phyloP scores from a whole-genome alignment of 371 early-diverging fungal genomes.

The Syncephalis plumigaleata region DNA sequence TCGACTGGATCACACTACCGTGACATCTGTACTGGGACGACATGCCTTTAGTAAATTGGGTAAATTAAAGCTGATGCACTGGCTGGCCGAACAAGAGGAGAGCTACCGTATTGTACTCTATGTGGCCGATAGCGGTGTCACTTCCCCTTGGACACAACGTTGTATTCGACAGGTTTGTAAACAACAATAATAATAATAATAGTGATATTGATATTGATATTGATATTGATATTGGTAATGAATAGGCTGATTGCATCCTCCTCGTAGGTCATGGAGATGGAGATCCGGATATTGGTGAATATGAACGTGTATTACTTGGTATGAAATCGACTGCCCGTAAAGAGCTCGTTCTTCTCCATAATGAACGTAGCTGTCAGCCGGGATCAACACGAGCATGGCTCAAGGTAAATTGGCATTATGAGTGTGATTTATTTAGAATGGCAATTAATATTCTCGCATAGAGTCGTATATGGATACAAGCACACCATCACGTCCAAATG shows the following conservation, averaged over 20 bases:
- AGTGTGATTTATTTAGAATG: no score
- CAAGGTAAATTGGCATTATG: conserved; percentile 22
- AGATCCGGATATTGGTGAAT: conserved; percentile 78
- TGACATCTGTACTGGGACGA: conserved; percentile 66
- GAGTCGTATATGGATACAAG: conserved; percentile 85
- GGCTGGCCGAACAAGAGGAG: conserved; percentile 92
- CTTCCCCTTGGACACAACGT: conserved; percentile 86
- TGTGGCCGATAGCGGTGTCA: conserved; percentile 82
- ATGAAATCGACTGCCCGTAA: conserved; percentile 94
- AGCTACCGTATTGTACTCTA: conserved; percentile 70
- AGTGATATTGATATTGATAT: conserved; percentile 1
- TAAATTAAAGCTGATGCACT: conserved; percentile 71
- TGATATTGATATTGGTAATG: conserved; percentile 3
- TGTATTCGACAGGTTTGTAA: conserved; percentile 74
- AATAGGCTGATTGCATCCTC: conserved; percentile 74
- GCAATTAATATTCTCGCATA: no score
- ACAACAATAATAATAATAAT: no score
- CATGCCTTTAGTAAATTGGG: conserved; percentile 86
- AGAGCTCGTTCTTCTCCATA: conserved; percentile 82
- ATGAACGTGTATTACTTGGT: conserved; percentile 74
- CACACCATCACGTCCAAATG: conserved; percentile 94
- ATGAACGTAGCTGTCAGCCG: conserved; percentile 47
- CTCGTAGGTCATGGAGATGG: conserved; percentile 82
- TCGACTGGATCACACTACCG: conserved; percentile 60
- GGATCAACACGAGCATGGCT: conserved; percentile 86